Evolutionary conservation across 768 basidiomycete genomes (phyloP), one percentile per base, ranked within the genome.

Genomic region (Podaxis pistillaris): DNA sequence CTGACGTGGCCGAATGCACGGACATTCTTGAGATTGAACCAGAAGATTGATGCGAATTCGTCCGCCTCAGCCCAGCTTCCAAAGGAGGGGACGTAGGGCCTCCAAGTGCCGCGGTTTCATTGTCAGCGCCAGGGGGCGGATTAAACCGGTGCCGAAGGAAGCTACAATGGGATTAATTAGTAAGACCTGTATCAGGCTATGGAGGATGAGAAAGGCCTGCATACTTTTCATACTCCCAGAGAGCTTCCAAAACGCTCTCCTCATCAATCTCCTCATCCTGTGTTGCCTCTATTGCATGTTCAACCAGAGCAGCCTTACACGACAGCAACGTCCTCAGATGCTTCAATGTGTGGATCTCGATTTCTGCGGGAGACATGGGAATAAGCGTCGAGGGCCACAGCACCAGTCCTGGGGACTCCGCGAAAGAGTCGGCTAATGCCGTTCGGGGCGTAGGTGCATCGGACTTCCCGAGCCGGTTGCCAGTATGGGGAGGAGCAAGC

Each of bases 261-360:
- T 77, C 75, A 13, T 78, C 76, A 41, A 73, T 79, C 44, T 76
- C 71, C 13, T 73, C 69, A 46, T 75, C 74, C 67, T 72, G 68
- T 36, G 71, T 67, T 57, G 71, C 61, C 72, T 75, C 73, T 4
- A 73, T 19, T 5, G 74, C 78, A 44, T 79, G 74, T 63, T 79
- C 74, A 22, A 79, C 76, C 8, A 75, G 65, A 56, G 74, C 72
- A 7, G 71, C 69, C 59, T 66, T 74, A 67, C 65, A 86, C 54
- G 72, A 77, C 79, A 67, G 80, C 77, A 59, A 68, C 70, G 62
- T 86, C 69, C 46, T 86, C 81, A 64, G 75, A 70, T 88, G 81
- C 72, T 85, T 86, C 69, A 84, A 86, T 15, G 83, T 79, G 67
- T 89, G 86, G 78, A 87, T 84, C 73, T 90, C 88, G 30, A 91